Evolutionary conservation across 2,329 filamentous ascomycete genomes (phyloP).

Genomic region (Exophiala sp.): DNA sequence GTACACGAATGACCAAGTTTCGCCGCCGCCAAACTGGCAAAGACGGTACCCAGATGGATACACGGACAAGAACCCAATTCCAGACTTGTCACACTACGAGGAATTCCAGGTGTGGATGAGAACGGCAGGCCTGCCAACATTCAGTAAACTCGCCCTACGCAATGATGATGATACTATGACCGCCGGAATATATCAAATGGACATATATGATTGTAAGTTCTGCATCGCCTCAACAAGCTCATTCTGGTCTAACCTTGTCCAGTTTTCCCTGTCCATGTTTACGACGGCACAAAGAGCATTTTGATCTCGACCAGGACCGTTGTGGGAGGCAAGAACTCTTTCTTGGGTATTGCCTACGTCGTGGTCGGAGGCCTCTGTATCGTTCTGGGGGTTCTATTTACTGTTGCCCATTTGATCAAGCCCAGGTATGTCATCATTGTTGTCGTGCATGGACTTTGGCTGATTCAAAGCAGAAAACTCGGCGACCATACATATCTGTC

Average conservation of each 20-base stretch:
- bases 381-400: slow-evolving; percentile 79
- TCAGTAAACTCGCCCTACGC: slow-evolving; percentile 84
- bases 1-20: slow-evolving; percentile 60
- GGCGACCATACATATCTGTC: slow-evolving; percentile 96
- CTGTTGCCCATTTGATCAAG: slow-evolving; percentile 81
- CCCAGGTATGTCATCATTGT: slow-evolving; percentile 59
- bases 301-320: slow-evolving; percentile 69
- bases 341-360: slow-evolving; percentile 92
- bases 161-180: slow-evolving; percentile 67
- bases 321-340: slow-evolving; percentile 91
- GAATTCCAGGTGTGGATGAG: slow-evolving; percentile 99
- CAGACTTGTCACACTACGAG: slow-evolving; percentile 68
- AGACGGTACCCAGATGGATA: slow-evolving; percentile 66
- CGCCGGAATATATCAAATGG: slow-evolving; percentile 66
- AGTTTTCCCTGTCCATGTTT: slow-evolving; percentile 70
- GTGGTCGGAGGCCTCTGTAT: slow-evolving; percentile 92
- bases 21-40: slow-evolving; percentile 83
- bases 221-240: neutral
- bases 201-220: slow-evolving; percentile 68
- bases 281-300: slow-evolving; percentile 50
- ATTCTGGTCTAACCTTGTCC: slow-evolving; percentile 3
- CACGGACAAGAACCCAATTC: slow-evolving; percentile 57
- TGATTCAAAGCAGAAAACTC: slow-evolving; percentile 64
- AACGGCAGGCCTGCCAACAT: slow-evolving; percentile 84
- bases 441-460: neutral